Evolutionary conservation across 2,329 filamentous ascomycete species (phyloP).

Genomic region (Paradendryphiella salina): DNA sequence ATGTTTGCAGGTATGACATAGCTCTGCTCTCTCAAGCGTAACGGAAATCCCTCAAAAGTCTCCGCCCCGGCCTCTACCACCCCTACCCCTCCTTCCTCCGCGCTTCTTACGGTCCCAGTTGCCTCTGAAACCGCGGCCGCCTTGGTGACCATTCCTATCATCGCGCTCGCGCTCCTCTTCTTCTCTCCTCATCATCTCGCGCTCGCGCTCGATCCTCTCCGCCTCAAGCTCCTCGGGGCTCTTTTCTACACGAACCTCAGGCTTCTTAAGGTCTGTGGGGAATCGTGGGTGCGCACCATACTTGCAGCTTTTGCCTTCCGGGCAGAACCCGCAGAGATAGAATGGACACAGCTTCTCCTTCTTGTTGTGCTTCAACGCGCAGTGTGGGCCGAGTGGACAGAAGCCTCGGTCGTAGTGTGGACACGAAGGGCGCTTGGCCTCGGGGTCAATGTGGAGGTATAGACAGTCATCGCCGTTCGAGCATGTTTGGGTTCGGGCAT

Average conservation of each 20-base stretch:
- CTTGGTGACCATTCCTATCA: slow-evolving; percentile 39
- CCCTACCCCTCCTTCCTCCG: slow-evolving; percentile 30
- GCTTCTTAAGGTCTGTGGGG: slow-evolving; percentile 67
- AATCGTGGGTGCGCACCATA: slow-evolving; percentile 83
- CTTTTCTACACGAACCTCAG: slow-evolving; percentile 67
- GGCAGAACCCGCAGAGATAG: slow-evolving; percentile 94
- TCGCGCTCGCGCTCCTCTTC: slow-evolving; percentile 48
- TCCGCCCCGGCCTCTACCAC: slow-evolving; percentile 28
- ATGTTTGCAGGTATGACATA: background rate
- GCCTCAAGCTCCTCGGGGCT: slow-evolving; percentile 70
- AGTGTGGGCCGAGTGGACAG: slow-evolving; percentile 85
- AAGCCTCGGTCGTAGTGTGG: slow-evolving; percentile 94
- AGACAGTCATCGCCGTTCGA: slow-evolving; percentile 96
- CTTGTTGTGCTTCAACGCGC: slow-evolving; percentile 85
- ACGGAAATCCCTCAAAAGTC: slow-evolving; percentile 13
- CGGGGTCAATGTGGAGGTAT: slow-evolving; percentile 85
- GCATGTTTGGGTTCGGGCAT: slow-evolving; percentile 89
- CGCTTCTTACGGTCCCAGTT: slow-evolving; percentile 44
- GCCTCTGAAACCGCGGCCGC: slow-evolving; percentile 38
- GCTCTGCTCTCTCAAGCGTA: background rate
- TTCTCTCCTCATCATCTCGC: slow-evolving; percentile 50
- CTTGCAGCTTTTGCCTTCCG: slow-evolving; percentile 75
- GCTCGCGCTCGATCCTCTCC: slow-evolving; percentile 57
- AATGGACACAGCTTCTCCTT: slow-evolving; percentile 74
- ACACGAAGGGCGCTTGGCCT: slow-evolving; percentile 64